Evolutionary conservation across 139 green algal genomes (phyloP), one percentile per base, ranked within the genome.

Genomic region (Chlamydomonas incerta): DNA sequence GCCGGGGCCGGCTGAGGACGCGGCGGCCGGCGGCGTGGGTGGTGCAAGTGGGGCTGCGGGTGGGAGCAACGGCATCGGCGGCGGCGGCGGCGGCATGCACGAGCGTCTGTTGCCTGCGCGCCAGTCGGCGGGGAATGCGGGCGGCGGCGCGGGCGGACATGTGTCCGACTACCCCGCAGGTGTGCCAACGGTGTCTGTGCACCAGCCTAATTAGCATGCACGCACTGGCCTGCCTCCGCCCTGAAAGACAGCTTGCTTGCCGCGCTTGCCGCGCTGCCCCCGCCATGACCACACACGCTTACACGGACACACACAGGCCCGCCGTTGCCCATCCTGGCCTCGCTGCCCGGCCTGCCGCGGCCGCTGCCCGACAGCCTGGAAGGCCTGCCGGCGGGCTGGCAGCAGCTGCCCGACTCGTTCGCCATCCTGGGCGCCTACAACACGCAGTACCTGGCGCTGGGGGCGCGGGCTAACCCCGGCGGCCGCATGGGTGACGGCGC

Each of bases 391-490:
- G 4, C 72, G 58, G 87, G 80, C 72, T 90, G 87, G 87, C 15
- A 17, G 26, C 50, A 83, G 87, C 72, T 90, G 73, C 34, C 80
- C 14, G 80, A 85, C 62, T 82, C 58, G 3, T 68, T 72, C 52
- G 77, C 66, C 55, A 72, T 82, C 35, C 80, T 90, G 11, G 74
- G 71, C 29, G 69, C 62, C n/a, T 81, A 88, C 62, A 88, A 88
- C 74, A 77, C 87, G 47, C 81, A 87, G 87, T 87, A 84, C 60
- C 33, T 88, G 46, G 81, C 87, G 0, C 81, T 85, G 35, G 86
- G 86, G 17, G 87, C 81, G 69, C 81, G 79, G 5, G 24, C 83
- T n/a, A 88, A 88, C 31, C 81, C 81, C 10, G 86, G 55, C 28
- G 86, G 68, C 52, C 41, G 63, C 46, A 62, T 87, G 35, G 73